Evolutionary conservation across 2,329 filamentous ascomycete species (phyloP).

Genomic region (Ceratocystis eucalypticola): DNA sequence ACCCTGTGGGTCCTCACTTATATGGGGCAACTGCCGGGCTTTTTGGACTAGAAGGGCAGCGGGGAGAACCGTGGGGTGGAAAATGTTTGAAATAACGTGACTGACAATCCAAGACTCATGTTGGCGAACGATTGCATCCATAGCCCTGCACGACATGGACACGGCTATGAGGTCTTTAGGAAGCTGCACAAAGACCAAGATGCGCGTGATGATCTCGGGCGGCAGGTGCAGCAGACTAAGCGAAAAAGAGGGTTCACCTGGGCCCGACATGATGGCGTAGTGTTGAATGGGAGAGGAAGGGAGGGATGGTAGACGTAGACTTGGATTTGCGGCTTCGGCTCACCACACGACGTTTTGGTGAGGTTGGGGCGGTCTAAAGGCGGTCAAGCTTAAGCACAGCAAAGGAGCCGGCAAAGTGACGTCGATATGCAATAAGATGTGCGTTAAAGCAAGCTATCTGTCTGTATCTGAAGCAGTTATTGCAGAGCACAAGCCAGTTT

Average conservation of each 20-base stretch:
- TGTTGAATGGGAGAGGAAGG: neutral
- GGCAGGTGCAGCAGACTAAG: constrained; percentile 3
- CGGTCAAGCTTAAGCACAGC: neutral
- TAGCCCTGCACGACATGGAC: neutral
- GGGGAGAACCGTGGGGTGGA: neutral
- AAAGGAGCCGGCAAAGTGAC: neutral
- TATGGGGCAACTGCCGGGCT: constrained; percentile 7
- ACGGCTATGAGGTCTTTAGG: constrained; percentile 6
- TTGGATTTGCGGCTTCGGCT: neutral
- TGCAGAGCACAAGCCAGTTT: neutral
- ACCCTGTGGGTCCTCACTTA: neutral
- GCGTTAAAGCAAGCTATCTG: neutral
- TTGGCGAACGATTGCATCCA: neutral
- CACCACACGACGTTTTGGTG: neutral
- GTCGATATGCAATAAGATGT: constrained; percentile 3
- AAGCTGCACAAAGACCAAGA: neutral
- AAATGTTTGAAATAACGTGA: neutral
- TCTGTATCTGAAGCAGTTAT: neutral
- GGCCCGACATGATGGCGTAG: neutral
- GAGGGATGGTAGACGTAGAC: neutral
- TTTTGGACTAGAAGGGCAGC: constrained; percentile 9
- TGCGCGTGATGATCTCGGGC: constrained; percentile 6
- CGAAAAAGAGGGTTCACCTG: neutral
- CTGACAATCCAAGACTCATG: constrained; percentile 9
- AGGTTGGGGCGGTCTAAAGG: neutral